Conservation (phyloP, 2,329 filamentous ascomycete genomes). For the Fusarium heterosporum region DNA sequence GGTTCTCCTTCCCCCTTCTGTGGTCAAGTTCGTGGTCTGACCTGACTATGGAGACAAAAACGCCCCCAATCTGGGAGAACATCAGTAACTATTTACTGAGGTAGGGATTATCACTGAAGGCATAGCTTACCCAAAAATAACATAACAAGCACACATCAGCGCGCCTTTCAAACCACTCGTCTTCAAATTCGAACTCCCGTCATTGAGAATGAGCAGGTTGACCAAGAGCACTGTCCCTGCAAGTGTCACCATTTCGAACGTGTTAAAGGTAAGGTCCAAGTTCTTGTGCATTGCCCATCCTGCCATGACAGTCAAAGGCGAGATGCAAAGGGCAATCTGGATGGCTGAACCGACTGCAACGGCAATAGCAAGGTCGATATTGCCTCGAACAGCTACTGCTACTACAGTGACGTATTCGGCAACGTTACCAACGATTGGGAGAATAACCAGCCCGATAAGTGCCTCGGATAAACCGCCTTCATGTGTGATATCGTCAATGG, state of each 20-base stretch:
- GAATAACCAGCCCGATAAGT: constrained; percentile 70
- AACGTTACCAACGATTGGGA: constrained; percentile 72
- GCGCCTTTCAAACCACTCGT: constrained; percentile 64
- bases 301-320: constrained; percentile 68
- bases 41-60: not conserved
- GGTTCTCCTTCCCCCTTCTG: not conserved
- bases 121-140: constrained; percentile 59
- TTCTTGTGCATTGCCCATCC: constrained; percentile 68
- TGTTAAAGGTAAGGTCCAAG: constrained; percentile 76
- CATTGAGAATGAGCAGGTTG: constrained; percentile 78
- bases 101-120: not conserved
- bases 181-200: constrained; percentile 72
- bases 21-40: not conserved
- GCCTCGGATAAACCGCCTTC: constrained; percentile 63
- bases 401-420: constrained; percentile 73
- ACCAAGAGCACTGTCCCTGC: constrained; percentile 78
- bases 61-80: no score
- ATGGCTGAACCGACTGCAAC: constrained; percentile 71
- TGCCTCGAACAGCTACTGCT: constrained; percentile 68
- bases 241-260: constrained; percentile 79
- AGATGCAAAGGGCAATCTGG: constrained; percentile 70
- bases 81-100: not conserved
- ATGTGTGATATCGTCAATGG: constrained; percentile 67
- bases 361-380: constrained; percentile 71
- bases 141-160: constrained; percentile 64